Evolutionary conservation across 2,329 filamentous ascomycete genomes (phyloP), one percentile per base, ranked within the genome.

Genomic region (Botrytis galanthina): DNA sequence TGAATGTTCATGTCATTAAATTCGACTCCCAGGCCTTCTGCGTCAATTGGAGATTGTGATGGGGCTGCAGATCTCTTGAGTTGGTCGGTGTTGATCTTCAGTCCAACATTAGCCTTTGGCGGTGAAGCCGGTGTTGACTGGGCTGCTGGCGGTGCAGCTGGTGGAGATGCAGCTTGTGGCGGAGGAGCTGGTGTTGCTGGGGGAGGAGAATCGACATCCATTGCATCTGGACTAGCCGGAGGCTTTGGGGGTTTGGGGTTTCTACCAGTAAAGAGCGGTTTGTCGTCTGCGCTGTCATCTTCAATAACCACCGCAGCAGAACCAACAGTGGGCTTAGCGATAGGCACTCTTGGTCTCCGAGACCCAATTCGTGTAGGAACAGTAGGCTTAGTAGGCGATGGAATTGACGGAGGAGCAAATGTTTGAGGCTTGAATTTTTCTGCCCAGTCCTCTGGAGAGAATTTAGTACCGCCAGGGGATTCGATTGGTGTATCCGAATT

Each of bases 121-220:
- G 1, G 87, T 88, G 29, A 48, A 16, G 75, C 74, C 32, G 81
- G 79, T 22, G 78, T 76, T 16, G 73, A 18, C 32, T 48, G 29
- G 8, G 20, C 22, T 51, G 68, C 16, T 68, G 62, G 54, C 8
- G 42, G 22, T 32, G 63, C 26, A 12, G 18, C 32, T 29, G 3
- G 37, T 46, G 39, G 22, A 4, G 32, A 26, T 37, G 35, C 22
- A 18, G 14, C n/a, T 39, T 51, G 57, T 48, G 46, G 35, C 32
- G 66, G 57, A n/a, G 42, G 51, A 9, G 66, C 35, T 44, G 42
- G 57, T 63, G 57, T 32, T 22, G 48, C 46, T 12, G 60, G 76
- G 66, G 78, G 70, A 66, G 88, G 87, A 7, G 87, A 85, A 77
- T 91, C 89, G 69, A 91, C 90, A 75, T 91, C 89, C 89, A 91